phyloP scores from a whole-genome alignment of 2,329 filamentous ascomycete species.

The Colletotrichum sp. region DNA sequence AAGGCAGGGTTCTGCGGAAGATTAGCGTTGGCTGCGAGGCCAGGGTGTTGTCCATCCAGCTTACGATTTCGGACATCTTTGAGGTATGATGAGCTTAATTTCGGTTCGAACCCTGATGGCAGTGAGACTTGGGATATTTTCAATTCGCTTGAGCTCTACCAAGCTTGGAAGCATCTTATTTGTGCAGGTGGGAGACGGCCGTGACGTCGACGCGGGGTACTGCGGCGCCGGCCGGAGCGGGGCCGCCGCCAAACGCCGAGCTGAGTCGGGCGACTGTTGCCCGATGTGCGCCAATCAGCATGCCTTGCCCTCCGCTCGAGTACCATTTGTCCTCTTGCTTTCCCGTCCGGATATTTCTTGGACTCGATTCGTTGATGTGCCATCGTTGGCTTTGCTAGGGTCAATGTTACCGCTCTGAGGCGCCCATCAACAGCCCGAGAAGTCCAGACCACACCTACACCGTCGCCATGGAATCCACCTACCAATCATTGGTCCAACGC shows the following conservation, averaged over 20 bases:
- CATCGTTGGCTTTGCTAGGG: not conserved
- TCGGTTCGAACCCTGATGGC: not conserved
- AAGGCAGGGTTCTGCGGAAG: slow-evolving; percentile 46
- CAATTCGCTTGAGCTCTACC: not conserved
- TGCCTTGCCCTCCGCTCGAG: not conserved
- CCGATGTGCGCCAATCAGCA: not conserved
- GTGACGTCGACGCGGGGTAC: slow-evolving; percentile 14
- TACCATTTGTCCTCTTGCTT: too few species aligned
- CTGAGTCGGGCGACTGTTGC: slow-evolving; percentile 1
- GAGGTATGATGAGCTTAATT: not conserved
- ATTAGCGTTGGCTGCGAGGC: not conserved
- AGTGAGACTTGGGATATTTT: not conserved
- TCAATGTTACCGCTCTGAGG: not conserved
- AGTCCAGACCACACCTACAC: not conserved
- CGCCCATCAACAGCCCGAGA: not conserved
- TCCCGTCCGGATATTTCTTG: not conserved
- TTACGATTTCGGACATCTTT: slow-evolving; percentile 4
- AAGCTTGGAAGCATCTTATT: not conserved
- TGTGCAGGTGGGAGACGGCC: not conserved
- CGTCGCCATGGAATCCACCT: slow-evolving; percentile 28
- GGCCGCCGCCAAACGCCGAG: slow-evolving; percentile 11
- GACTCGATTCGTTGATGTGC: not conserved
- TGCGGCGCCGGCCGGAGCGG: slow-evolving; percentile 3
- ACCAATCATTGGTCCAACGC: slow-evolving; percentile 26
- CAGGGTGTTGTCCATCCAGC: not conserved